Evolutionary conservation across 1,139 yeast genomes (phyloP), one percentile per base, ranked within the genome.

Genomic region (Kodamaea derodonti): DNA sequence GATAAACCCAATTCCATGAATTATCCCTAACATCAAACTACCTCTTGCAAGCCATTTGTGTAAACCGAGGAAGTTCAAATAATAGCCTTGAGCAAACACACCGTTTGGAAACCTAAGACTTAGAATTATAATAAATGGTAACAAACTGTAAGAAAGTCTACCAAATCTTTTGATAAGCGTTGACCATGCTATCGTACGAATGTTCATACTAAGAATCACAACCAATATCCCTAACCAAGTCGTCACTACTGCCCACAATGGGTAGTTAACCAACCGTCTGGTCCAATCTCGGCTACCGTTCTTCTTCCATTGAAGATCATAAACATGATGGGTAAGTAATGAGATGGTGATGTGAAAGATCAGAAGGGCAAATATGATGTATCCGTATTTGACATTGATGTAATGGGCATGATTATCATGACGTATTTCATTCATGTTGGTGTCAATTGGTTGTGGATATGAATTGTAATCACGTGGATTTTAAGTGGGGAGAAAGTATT

Each of bases 21-120:
- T 31, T 0, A 69, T 31, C 0, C 77, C 75, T 27, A 76, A 59
- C 0, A 70, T 44, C 0, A 84, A 66, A 4, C 83, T 73, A 2
- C 81, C 41, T 42, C 97, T 62, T 2, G 94, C 80, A 0, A 84
- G 55, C 95, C 95, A 86, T 54, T 85, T 86, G 58, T 88, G 97
- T 11, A 84, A 50, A 10, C 65, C 65, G 5, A 86, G 48, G 11
- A 79, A 55, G 27, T 73, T 66, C 38, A 84, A 56, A 47, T 85
- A 86, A 35, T 35, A 44, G n/a, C 50, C 53, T 16, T 38, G 30
- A 2, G 25, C 30, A 24, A 23, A 16, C 10, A 35, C 32, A 7
- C 24, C 23, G 35, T 71, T 62, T 3, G 95, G 88, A 2, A 52
- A 49, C 33, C 85, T 62, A 23, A 84, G 48, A 1, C 80, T 75